Conservation (phyloP, 1,139 yeast species). For the Candida sanyaensis region DNA sequence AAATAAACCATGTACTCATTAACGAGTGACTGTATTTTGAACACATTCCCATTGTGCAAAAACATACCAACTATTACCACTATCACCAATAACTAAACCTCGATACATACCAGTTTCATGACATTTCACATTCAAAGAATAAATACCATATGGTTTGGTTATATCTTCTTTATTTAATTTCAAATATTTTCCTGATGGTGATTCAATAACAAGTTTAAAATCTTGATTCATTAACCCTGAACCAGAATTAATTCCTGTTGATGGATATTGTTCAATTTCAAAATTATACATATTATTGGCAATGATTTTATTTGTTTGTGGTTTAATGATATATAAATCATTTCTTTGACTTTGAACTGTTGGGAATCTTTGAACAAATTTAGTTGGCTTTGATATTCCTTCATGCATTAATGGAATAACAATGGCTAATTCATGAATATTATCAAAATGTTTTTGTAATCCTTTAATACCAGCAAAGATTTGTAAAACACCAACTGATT, state of each 20-base stretch:
- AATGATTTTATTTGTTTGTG: constrained; percentile 69
- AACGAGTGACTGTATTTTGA: constrained; percentile 1
- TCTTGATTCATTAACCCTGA: constrained; percentile 41
- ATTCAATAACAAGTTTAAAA: constrained; percentile 68
- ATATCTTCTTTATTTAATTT: constrained; percentile 49
- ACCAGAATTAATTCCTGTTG: constrained; percentile 47
- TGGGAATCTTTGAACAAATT: constrained; percentile 73
- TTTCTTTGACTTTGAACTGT: constrained; percentile 66
- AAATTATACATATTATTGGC: constrained; percentile 64
- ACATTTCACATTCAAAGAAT: constrained; percentile 59
- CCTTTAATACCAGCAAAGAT: constrained; percentile 75
- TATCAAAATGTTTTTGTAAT: constrained; percentile 56
- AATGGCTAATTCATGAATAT: constrained; percentile 69
- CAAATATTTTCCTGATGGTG: constrained; percentile 80
- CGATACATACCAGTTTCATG: constrained; percentile 81
- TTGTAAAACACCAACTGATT: constrained; percentile 70
- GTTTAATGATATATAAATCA: constrained; percentile 81
- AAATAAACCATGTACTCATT: neutral
- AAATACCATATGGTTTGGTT: constrained; percentile 50
- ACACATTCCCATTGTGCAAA: constrained; percentile 88
- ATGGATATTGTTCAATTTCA: constrained; percentile 64
- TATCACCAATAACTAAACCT: constrained; percentile 78
- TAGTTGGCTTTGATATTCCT: constrained; percentile 58
- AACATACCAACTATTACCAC: constrained; percentile 83
- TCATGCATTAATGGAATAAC: constrained; percentile 78